phyloP scores from a whole-genome alignment of 345 rosid species.

The Eucalyptus pauciflora region DNA sequence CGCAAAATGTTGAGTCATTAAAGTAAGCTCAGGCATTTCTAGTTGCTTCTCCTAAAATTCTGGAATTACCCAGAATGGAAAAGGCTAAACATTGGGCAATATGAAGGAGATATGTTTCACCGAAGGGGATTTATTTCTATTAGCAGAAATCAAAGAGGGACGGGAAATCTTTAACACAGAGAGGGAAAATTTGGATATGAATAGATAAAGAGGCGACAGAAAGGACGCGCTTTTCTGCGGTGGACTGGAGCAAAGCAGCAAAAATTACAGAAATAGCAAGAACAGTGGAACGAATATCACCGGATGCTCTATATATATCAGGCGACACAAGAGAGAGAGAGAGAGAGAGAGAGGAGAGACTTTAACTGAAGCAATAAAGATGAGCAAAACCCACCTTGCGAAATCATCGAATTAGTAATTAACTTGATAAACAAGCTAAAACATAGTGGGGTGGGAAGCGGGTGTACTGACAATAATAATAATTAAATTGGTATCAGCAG shows the following conservation, averaged over 20 bases:
- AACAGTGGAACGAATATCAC: neutral
- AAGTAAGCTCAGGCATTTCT: too few relatives aligned
- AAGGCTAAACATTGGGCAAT: neutral
- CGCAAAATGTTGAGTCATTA: fast-evolving
- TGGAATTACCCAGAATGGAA: neutral
- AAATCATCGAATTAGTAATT: neutral
- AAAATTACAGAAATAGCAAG: neutral
- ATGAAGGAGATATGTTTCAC: neutral
- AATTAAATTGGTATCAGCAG: neutral
- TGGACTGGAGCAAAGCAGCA: neutral
- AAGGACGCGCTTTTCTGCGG: neutral
- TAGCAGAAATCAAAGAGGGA: neutral
- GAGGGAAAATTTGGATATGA: neutral
- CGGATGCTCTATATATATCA: neutral
- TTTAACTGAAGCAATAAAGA: neutral
- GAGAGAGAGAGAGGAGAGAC: too few relatives aligned
- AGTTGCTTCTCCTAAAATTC: neutral
- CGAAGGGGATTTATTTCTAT: neutral
- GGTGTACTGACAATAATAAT: neutral
- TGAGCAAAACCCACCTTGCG: neutral
- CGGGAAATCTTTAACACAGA: neutral
- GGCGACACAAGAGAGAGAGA: neutral
- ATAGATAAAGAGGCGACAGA: neutral
- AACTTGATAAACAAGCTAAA: neutral
- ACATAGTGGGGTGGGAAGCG: neutral